phyloP scores from a whole-genome alignment of 495 filamentous ascomycete genomes.

The Lasiosphaeria hispida region DNA sequence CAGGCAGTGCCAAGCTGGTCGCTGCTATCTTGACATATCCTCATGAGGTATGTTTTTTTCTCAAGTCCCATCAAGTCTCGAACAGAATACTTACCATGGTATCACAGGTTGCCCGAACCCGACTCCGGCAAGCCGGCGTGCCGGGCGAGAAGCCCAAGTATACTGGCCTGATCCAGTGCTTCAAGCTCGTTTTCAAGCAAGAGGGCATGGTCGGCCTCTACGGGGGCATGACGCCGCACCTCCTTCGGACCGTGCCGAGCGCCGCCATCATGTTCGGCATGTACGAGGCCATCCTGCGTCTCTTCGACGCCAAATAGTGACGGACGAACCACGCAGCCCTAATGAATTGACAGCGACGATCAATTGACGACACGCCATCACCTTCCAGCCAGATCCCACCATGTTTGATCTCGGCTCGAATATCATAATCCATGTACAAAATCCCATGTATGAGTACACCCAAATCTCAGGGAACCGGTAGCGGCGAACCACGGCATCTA shows the following conservation, averaged over 20 bases:
- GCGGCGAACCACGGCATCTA: no score
- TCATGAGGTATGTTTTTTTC: constrained; percentile 64
- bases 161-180: constrained; percentile 77
- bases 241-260: constrained; percentile 81
- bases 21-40: constrained; percentile 82
- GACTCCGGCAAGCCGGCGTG: constrained; percentile 76
- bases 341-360: not conserved
- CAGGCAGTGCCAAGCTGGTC: constrained; percentile 76
- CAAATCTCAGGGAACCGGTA: no score
- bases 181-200: constrained; percentile 76
- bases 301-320: constrained; percentile 38
- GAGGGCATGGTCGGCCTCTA: constrained; percentile 81
- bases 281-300: constrained; percentile 75
- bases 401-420: no score
- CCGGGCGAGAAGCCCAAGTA: constrained; percentile 74
- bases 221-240: constrained; percentile 82
- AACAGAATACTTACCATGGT: constrained; percentile 6
- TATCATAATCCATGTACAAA: no score
- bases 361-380: no score
- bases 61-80: not conserved
- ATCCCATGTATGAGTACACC: no score
- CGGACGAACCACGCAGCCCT: not conserved
- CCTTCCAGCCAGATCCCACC: no score
- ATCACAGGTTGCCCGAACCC: constrained; percentile 68
- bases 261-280: constrained; percentile 91